Evolutionary conservation across 2,329 filamentous ascomycete genomes (phyloP).

Genomic region (Myriosclerotinia curreyana): DNA sequence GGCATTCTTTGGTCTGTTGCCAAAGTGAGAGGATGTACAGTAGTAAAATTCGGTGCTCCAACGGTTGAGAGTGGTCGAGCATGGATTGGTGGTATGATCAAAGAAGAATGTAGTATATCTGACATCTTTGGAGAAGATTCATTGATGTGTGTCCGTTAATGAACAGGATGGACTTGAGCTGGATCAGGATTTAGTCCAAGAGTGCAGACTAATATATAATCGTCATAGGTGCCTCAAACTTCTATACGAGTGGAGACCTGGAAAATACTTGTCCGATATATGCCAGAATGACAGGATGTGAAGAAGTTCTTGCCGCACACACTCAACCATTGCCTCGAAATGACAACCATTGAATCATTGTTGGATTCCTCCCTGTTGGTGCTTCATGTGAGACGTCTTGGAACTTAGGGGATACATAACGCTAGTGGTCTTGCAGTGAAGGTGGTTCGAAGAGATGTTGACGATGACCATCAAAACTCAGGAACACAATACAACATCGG

Average conservation of each 20-base stretch:
- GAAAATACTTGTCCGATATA: background rate
- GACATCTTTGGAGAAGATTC: slow-evolving; percentile 76
- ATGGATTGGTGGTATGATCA: slow-evolving; percentile 76
- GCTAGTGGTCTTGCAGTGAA: background rate
- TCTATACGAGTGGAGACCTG: background rate
- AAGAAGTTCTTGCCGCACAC: background rate
- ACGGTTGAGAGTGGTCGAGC: slow-evolving; percentile 76
- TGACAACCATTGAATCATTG: background rate
- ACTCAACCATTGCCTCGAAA: background rate
- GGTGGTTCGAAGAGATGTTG: background rate
- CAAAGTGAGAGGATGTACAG: slow-evolving; percentile 73
- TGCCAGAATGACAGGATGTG: background rate
- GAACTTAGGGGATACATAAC: background rate
- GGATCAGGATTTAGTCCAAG: background rate
- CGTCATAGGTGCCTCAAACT: background rate
- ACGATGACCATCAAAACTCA: background rate
- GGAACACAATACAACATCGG: background rate
- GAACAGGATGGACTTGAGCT: background rate
- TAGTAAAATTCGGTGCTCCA: slow-evolving; percentile 85
- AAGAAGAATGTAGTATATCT: slow-evolving; percentile 68
- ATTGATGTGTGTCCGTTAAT: slow-evolving; percentile 66
- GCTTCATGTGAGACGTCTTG: background rate
- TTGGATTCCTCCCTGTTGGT: background rate
- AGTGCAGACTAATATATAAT: background rate
- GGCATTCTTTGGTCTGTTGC: slow-evolving; percentile 80